These are phyloP conservation scores for Leptodontidium sp. DNA, from an alignment of 2,329 filamentous ascomycete species.

Conservation along the genomic window DNA sequence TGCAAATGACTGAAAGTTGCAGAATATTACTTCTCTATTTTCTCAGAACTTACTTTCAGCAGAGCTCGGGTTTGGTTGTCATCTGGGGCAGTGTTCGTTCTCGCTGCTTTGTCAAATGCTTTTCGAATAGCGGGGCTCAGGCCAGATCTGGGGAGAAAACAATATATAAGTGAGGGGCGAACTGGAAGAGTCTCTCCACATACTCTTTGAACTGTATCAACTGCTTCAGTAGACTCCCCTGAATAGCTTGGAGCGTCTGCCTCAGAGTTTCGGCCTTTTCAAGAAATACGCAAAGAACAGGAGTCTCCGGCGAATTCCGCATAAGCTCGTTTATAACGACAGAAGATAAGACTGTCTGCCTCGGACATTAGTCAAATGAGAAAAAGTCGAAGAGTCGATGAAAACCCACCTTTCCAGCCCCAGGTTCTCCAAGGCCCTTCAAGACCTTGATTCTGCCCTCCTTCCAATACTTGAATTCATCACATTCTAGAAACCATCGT, in stretches of 20 bases:
- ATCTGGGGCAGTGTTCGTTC: conserved; percentile 4
- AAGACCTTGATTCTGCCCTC: conserved; percentile 28
- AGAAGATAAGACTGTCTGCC: conserved; percentile 32
- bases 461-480: conserved; percentile 31
- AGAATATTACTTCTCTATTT: too few species aligned
- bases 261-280: conserved; percentile 25
- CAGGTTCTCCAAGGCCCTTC: conserved; percentile 30
- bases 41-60: conserved; percentile 16
- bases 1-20: too few species aligned
- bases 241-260: conserved; percentile 34
- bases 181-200: not conserved
- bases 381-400: not conserved
- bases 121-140: conserved; percentile 18
- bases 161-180: not conserved
- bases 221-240: conserved; percentile 48
- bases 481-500: conserved; percentile 28
- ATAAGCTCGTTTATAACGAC: conserved; percentile 28
- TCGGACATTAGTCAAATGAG: not conserved
- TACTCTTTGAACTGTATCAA: conserved; percentile 36
- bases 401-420: conserved; percentile 32
- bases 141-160: not conserved
- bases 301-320: not conserved
- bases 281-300: conserved; percentile 32
- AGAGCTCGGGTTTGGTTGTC: not conserved
- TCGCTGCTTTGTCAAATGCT: conserved; percentile 27